These are phyloP conservation scores for Hymenoscyphus linearis DNA, from an alignment of 2,329 filamentous ascomycete species.

Conservation along the genomic window DNA sequence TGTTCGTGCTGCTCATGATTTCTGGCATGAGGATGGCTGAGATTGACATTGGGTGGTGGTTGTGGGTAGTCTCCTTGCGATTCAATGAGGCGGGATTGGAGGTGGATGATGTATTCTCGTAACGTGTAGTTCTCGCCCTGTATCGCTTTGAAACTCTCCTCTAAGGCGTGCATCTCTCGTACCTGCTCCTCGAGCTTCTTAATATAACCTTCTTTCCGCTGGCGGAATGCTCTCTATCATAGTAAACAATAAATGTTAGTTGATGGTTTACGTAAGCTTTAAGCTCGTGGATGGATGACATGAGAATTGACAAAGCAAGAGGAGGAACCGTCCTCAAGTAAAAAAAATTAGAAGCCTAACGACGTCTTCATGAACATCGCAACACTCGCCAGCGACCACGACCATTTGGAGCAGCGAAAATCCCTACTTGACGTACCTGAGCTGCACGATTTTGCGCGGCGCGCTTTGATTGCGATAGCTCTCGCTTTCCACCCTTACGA, in stretches of 20 bases:
- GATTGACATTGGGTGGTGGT: constrained; percentile 73
- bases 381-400: not conserved
- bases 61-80: constrained; percentile 78
- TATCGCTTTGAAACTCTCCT: constrained; percentile 71
- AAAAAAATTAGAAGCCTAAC: constrained; percentile 16
- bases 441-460: constrained; percentile 95
- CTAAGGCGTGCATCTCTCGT: constrained; percentile 70
- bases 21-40: constrained; percentile 46
- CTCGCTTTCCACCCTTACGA: constrained; percentile 74
- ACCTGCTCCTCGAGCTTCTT: constrained; percentile 96
- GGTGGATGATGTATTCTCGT: constrained; percentile 84
- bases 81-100: constrained; percentile 83
- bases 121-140: constrained; percentile 87
- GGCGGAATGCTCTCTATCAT: constrained; percentile 83
- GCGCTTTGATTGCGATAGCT: constrained; percentile 91
- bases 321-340: constrained; percentile 11
- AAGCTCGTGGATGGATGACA: constrained; percentile 30
- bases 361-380: constrained; percentile 12
- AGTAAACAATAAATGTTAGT: constrained; percentile 10
- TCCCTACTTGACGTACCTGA: constrained; percentile 60
- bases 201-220: constrained; percentile 97
- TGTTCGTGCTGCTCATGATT: constrained; percentile 21
- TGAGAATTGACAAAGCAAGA: constrained; percentile 35
- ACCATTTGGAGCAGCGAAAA: constrained; percentile 4
- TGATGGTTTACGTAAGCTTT: constrained; percentile 30